Evolutionary conservation across 2,329 filamentous ascomycete species (phyloP).

Genomic region (Bipolaris cookei): DNA sequence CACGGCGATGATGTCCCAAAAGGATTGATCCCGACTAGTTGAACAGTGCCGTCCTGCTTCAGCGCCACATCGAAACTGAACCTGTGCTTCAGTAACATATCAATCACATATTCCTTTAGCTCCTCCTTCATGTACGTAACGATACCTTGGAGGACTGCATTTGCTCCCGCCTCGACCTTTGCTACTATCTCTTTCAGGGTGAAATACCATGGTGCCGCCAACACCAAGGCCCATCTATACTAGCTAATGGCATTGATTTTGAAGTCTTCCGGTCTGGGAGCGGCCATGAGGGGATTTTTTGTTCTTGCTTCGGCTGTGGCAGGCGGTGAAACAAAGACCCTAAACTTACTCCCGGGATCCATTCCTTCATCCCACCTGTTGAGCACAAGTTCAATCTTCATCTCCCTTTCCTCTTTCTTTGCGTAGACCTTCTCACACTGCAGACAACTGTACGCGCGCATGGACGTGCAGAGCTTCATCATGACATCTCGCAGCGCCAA

Average conservation of each 20-base stretch:
- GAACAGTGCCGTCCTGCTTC: slow-evolving; percentile 33
- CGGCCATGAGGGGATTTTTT: no score
- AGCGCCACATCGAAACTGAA: slow-evolving; percentile 55
- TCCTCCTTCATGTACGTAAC: slow-evolving; percentile 1
- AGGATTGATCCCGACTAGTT: slow-evolving; percentile 56
- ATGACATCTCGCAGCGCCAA: slow-evolving; percentile 8
- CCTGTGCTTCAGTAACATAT: slow-evolving; percentile 47
- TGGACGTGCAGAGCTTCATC: slow-evolving; percentile 50
- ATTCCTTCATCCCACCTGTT: slow-evolving; percentile 53
- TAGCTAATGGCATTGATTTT: slow-evolving; percentile 19
- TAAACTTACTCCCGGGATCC: slow-evolving; percentile 50
- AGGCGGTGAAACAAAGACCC: slow-evolving; percentile 53
- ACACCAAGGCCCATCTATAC: slow-evolving; percentile 19
- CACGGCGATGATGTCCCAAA: slow-evolving; percentile 55
- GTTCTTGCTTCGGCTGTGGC: slow-evolving; percentile 5
- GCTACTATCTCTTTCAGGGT: neutral
- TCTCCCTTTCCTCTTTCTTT: slow-evolving; percentile 20
- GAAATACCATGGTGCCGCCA: slow-evolving; percentile 3
- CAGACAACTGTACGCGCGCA: slow-evolving; percentile 47
- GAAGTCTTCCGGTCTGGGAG: neutral
- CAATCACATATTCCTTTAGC: slow-evolving; percentile 11
- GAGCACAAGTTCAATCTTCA: slow-evolving; percentile 47
- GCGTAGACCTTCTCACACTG: slow-evolving; percentile 20
- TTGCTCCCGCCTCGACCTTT: slow-evolving; percentile 4
- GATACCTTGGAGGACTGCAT: slow-evolving; percentile 5